phyloP scores from a whole-genome alignment of 2,329 filamentous ascomycete species.

The Alternaria alternata region DNA sequence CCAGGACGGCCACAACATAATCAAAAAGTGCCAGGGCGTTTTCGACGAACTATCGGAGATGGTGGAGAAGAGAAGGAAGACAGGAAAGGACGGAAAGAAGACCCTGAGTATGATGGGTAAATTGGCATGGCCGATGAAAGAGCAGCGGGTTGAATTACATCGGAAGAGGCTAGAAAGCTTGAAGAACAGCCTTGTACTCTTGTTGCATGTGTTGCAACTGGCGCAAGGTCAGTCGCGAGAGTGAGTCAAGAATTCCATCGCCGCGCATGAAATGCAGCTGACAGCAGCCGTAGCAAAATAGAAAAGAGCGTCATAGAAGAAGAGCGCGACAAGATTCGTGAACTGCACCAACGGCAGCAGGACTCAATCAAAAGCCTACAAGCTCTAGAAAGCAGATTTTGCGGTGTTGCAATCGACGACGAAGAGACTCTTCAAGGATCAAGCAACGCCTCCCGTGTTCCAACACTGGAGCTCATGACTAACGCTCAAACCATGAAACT shows the following conservation, averaged over 20 bases:
- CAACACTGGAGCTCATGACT: conserved; percentile 28
- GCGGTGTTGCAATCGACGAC: conserved; percentile 23
- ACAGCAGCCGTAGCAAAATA: conserved; percentile 16
- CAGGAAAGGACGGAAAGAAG: conserved; percentile 25
- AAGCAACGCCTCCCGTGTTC: conserved; percentile 13
- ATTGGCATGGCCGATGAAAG: conserved; percentile 36
- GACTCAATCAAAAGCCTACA: conserved; percentile 31
- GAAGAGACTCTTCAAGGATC: conserved; percentile 25
- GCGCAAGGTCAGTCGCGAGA: conserved; percentile 35
- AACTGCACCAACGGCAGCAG: conserved; percentile 38
- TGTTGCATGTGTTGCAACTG: conserved; percentile 39
- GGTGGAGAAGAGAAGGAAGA: conserved; percentile 30
- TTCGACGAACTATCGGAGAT: conserved; percentile 36
- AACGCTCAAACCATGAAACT: neutral
- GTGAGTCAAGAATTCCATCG: neutral
- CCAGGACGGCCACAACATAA: conserved; percentile 31
- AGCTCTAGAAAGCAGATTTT: conserved; percentile 32
- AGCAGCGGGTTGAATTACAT: conserved; percentile 35
- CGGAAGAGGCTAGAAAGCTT: conserved; percentile 35
- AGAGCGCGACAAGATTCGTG: conserved; percentile 37
- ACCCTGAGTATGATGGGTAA: conserved; percentile 25
- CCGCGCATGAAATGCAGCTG: neutral
- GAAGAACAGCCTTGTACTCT: conserved; percentile 36
- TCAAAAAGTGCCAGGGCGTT: conserved; percentile 35
- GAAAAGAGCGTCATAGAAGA: conserved; percentile 26